Evolutionary conservation across 768 basidiomycete species (phyloP).

Genomic region (Butyriboletus loyo): DNA sequence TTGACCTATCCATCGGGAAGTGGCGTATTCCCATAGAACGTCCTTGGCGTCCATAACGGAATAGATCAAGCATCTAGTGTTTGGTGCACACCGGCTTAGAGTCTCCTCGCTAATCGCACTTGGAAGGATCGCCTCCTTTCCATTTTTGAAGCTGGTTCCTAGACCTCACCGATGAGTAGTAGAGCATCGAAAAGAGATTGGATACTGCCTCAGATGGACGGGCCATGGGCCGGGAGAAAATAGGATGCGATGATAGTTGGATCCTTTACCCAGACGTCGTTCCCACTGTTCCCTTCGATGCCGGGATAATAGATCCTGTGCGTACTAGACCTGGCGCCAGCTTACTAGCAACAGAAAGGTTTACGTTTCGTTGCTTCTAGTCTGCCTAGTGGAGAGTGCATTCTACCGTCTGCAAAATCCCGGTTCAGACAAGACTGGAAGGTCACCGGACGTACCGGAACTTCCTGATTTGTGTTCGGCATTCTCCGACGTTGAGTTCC

Average conservation of each 20-base stretch:
- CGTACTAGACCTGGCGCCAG: too few species aligned
- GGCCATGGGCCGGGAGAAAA: too few species aligned
- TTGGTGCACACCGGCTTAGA: background rate
- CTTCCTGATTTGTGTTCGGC: conserved; percentile 18
- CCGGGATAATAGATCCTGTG: background rate
- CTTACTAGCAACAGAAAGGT: too few species aligned
- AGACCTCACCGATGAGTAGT: too few species aligned
- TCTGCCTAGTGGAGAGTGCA: too few species aligned
- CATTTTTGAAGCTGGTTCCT: background rate
- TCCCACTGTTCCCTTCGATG: background rate
- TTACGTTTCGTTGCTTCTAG: too few species aligned
- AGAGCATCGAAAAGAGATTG: too few species aligned
- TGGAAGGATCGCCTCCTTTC: background rate
- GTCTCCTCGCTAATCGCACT: background rate
- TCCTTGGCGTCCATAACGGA: background rate
- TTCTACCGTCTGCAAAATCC: too few species aligned
- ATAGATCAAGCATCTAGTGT: background rate
- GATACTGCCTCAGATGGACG: too few species aligned
- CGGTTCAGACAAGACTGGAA: too few species aligned
- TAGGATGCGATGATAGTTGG: too few species aligned
- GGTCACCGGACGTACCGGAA: conserved; percentile 1
- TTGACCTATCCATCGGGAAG: background rate
- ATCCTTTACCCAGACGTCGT: background rate
- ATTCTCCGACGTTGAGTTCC: conserved; percentile 27
- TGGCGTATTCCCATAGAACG: background rate